Evolutionary conservation across 2,329 filamentous ascomycete genomes (phyloP).

Genomic region (Orbilia javanica): DNA sequence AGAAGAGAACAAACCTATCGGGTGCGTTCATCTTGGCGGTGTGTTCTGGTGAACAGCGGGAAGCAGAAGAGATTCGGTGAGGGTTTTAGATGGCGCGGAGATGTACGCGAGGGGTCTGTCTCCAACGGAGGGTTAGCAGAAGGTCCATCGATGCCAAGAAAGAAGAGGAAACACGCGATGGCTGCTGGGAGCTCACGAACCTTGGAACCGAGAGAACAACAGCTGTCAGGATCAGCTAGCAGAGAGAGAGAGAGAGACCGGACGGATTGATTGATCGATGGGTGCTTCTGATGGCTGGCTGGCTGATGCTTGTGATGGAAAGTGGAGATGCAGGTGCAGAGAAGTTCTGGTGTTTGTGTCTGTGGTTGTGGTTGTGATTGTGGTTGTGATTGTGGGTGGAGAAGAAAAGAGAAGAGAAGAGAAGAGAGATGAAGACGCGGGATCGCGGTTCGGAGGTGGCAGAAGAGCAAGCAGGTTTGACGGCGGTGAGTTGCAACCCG

Average conservation of each 20-base stretch:
- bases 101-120: not conserved
- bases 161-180: not conserved
- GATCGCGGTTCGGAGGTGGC: conserved; percentile 50
- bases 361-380: no score
- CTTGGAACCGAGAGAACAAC: not conserved
- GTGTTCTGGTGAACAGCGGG: no score
- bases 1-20: conserved; percentile 41
- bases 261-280: no score
- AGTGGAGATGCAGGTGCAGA: not conserved
- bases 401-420: no score
- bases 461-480: conserved; percentile 1
- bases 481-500: not conserved
- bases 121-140: not conserved
- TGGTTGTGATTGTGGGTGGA: not conserved
- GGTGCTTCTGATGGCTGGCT: not conserved
- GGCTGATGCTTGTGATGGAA: not conserved
- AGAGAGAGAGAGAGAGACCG: no score
- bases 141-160: not conserved
- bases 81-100: not conserved
- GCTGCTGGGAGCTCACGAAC: not conserved
- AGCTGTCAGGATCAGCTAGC: not conserved
- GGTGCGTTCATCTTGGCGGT: conserved; percentile 55
- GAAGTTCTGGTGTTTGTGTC: not conserved
- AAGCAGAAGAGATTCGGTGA: not conserved
- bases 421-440: no score